Evolutionary conservation across 2,329 filamentous ascomycete genomes (phyloP), one percentile per base, ranked within the genome.

Genomic region (Zymoseptoria pseudotritici): DNA sequence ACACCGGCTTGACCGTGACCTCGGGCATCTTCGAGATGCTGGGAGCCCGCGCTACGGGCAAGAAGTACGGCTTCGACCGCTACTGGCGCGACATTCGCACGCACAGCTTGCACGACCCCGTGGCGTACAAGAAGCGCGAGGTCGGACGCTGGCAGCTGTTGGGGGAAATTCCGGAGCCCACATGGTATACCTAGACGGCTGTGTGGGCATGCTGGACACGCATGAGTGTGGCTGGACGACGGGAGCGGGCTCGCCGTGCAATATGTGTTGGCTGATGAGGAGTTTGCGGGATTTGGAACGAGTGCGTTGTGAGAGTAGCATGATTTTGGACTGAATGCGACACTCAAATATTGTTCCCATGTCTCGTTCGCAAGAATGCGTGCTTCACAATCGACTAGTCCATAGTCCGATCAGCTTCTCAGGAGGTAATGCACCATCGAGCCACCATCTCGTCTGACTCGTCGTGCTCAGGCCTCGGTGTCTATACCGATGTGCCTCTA

Each of bases 71-170:
- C 0, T 72, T 88, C 60, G 86, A 87, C 73, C 75, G 85, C 1
- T 88, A 85, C 71, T 88, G 84, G 84, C 77, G 85, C 53, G 85
- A 88, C 67, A 74, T 87, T n/a, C 72, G 86, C 4, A 87, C 84
- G 4, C 86, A 88, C 72, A 82, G 80, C 0, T 70, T 88, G 66
- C 85, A 88, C 72, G 86, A 88, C 70, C 85, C 85, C 0, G 84
- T 88, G 26, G 82, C 84, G 22, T 87, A 87, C 66, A 87, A 87
- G 77, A 84, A 86, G 59, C 72, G 81, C 2, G 85, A 88, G 71
- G 66, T 87, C 56, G 85, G 85, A 0, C 73, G 81, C 21, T 87
- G 78, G 67, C 75, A 80, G 49, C 66, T 88, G 58, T 66, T 86
- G 55, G 78, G 76, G 13, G 82, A 87, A 73, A 67, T 80, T 10